Conservation (phyloP, 2,329 filamentous ascomycete species). For the Colletotrichum tanaceti region DNA sequence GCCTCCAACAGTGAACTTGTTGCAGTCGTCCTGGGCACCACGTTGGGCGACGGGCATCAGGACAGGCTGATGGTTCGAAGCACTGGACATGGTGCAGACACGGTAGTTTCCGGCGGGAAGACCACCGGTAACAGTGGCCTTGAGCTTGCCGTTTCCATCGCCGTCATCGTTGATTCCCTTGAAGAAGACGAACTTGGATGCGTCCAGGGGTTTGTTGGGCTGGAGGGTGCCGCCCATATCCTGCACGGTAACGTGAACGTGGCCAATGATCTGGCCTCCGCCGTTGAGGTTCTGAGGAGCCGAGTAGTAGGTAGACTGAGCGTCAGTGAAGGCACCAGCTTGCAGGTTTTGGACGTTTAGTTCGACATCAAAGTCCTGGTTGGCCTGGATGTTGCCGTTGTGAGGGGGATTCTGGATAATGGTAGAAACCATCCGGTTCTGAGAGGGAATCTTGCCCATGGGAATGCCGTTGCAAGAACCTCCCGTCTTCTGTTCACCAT, state of each 20-base stretch:
- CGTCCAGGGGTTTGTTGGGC: constrained; percentile 64
- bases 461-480: constrained; percentile 74
- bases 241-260: constrained; percentile 71
- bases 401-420: constrained; percentile 66
- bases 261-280: constrained; percentile 65
- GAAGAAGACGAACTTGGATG: constrained; percentile 70
- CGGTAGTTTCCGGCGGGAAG: constrained; percentile 73
- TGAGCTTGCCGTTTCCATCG: constrained; percentile 65
- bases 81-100: constrained; percentile 70
- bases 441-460: constrained; percentile 71
- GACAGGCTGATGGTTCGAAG: constrained; percentile 75
- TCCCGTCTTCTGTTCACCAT: constrained; percentile 66
- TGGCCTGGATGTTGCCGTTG: constrained; percentile 58
- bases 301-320: constrained; percentile 69
- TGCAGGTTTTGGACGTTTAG: constrained; percentile 65
- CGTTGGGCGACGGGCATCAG: constrained; percentile 75
- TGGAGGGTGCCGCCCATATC: constrained; percentile 63
- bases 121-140: constrained; percentile 66
- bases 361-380: constrained; percentile 64
- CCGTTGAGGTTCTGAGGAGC: constrained; percentile 66
- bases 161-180: constrained; percentile 74
- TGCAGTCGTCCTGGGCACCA: constrained; percentile 74
- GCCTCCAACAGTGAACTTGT: constrained; percentile 43
- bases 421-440: constrained; percentile 67
- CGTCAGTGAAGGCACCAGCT: constrained; percentile 71